Evolutionary conservation across 1,284 basidiomycete genomes (phyloP).

Genomic region (Thecaphora frezii): DNA sequence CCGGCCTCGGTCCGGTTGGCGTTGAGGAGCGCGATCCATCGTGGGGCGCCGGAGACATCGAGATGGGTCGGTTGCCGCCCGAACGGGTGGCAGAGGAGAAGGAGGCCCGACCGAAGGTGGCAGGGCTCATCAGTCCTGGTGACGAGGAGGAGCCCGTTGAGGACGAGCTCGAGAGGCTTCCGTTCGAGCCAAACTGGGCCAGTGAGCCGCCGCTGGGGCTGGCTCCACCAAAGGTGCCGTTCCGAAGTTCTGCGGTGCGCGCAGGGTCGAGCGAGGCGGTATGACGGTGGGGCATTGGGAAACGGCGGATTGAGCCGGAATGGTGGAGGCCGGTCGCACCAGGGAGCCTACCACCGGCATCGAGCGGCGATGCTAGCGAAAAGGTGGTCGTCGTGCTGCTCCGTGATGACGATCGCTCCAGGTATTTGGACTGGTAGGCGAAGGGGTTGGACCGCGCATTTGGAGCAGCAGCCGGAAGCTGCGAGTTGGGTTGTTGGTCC

Average conservation of each 20-base stretch:
- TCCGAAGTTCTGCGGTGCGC: constrained; percentile 31
- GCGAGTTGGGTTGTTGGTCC: constrained; percentile 32
- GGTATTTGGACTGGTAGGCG: constrained; percentile 50
- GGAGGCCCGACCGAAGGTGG: constrained; percentile 32
- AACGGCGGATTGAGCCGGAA: constrained; percentile 37
- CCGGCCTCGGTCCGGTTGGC: constrained; percentile 17
- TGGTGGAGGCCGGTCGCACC: constrained; percentile 24
- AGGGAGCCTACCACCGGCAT: constrained; percentile 2
- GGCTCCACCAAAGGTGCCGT: too few relatives aligned
- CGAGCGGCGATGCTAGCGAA: constrained; percentile 31
- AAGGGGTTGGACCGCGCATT: constrained; percentile 44
- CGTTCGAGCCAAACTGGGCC: constrained; percentile 26
- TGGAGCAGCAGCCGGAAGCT: constrained; percentile 35
- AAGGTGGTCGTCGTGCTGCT: constrained; percentile 31
- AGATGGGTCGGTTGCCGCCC: constrained; percentile 29
- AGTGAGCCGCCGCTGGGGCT: constrained; percentile 4
- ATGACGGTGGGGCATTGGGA: constrained; percentile 48
- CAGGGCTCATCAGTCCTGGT: constrained; percentile 11
- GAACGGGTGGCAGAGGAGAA: constrained; percentile 20
- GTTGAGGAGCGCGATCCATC: constrained; percentile 30
- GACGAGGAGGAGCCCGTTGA: constrained; percentile 9
- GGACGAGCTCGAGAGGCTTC: constrained; percentile 17
- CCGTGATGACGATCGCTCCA: constrained; percentile 47
- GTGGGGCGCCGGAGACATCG: constrained; percentile 48
- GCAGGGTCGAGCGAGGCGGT: constrained; percentile 44